Percentiles rank a stretch among this genome's conserved stretches.
These are phyloP conservation scores for Biancaea sappan DNA, from an alignment of 306 rosid species.

Conservation along the genomic window DNA sequence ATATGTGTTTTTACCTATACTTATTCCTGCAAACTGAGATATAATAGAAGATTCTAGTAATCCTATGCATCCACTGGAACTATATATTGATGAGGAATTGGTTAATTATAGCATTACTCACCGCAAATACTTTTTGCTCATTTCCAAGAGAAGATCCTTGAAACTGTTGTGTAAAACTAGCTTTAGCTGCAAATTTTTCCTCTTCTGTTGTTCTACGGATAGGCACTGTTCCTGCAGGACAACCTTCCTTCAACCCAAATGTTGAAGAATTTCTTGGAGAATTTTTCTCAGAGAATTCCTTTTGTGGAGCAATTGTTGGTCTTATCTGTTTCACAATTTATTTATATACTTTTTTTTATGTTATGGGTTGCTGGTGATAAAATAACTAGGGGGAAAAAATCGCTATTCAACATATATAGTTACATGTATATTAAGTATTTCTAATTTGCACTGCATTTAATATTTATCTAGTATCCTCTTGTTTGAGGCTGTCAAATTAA, in stretches of 20 bases:
- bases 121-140: not conserved
- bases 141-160: not conserved
- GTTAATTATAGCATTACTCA: not conserved
- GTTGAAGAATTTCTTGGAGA: not conserved
- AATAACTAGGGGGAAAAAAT: too few relatives aligned
- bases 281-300: not conserved
- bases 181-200: not conserved
- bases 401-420: too few relatives aligned
- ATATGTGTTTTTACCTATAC: not conserved
- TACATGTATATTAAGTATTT: too few relatives aligned
- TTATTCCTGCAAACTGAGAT: conserved; percentile 19
- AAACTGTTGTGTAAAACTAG: not conserved
- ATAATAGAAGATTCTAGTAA: too few relatives aligned
- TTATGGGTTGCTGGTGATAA: too few relatives aligned
- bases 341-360: too few relatives aligned
- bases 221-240: conserved; percentile 27
- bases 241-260: not conserved
- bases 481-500: too few relatives aligned
- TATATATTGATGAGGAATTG: too few relatives aligned
- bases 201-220: conserved; percentile 19
- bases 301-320: not conserved
- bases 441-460: too few relatives aligned
- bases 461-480: too few relatives aligned
- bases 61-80: too few relatives aligned
- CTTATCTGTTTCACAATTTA: not conserved